Evolutionary conservation across 2,329 filamentous ascomycete genomes (phyloP).

Genomic region (Epichloe glyceriae): DNA sequence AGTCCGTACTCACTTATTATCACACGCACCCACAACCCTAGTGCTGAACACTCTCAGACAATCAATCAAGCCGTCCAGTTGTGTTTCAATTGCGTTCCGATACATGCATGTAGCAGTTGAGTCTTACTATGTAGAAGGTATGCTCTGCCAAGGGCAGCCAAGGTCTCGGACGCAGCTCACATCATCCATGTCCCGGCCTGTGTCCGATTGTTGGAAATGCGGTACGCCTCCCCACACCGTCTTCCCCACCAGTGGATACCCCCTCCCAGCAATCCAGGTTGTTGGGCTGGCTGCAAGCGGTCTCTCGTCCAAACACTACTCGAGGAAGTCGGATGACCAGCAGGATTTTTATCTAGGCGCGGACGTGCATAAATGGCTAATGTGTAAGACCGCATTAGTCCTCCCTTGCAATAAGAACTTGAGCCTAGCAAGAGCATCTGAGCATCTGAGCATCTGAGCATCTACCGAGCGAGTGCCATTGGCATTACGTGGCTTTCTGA

Average conservation of each 20-base stretch:
- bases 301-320: constrained; percentile 2
- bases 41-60: neutral
- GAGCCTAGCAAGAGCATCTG: neutral
- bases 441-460: neutral
- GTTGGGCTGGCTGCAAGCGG: constrained; percentile 7
- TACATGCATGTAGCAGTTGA: no score
- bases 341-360: constrained; percentile 1
- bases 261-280: neutral
- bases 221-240: constrained; percentile 3
- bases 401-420: neutral
- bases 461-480: neutral
- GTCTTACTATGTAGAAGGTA: no score
- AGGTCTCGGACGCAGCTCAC: neutral
- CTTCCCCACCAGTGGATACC: neutral
- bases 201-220: neutral
- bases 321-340: constrained; percentile 7
- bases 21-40: neutral
- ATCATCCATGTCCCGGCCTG: neutral
- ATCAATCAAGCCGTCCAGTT: no score
- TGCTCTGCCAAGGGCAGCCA: neutral
- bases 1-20: neutral
- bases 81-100: no score
- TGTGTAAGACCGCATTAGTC: neutral
- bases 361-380: neutral
- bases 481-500: constrained; percentile 1